A percentile compares a stretch with the other conserved stretches of the same genome.
phyloP scores from a whole-genome alignment of 352 stramenopile species.

The Phytopythium helicoides region DNA sequence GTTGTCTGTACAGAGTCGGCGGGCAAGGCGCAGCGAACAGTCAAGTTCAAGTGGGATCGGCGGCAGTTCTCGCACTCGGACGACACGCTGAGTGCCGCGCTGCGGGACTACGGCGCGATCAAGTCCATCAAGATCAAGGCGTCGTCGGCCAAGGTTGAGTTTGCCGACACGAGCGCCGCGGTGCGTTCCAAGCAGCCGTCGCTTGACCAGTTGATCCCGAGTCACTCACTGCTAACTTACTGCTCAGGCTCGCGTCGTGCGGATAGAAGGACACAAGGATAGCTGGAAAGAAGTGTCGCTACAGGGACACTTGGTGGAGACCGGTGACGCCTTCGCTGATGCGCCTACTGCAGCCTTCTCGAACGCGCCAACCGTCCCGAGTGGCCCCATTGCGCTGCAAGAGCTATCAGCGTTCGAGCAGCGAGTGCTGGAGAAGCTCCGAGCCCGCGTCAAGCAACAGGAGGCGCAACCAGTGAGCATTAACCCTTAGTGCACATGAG shows the following conservation, averaged over 20 bases:
- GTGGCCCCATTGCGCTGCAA: conserved; percentile 43
- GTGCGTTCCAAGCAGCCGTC: conserved; percentile 12
- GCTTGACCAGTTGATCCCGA: neutral
- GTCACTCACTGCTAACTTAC: neutral
- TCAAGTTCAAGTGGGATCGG: conserved; percentile 80
- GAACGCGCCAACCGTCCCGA: conserved; percentile 26
- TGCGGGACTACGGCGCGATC: conserved; percentile 67
- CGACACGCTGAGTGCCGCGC: conserved; percentile 54
- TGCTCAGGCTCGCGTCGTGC: conserved; percentile 46
- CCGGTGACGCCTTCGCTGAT: conserved; percentile 30
- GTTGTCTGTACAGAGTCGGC: conserved; percentile 6
- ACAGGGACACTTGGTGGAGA: conserved; percentile 70
- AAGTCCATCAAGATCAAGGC: conserved; percentile 69
- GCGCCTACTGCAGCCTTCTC: conserved; percentile 3
- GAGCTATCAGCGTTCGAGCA: conserved; percentile 59
- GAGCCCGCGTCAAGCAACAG: conserved; percentile 34
- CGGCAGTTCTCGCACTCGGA: conserved; percentile 70
- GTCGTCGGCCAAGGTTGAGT: conserved; percentile 65
- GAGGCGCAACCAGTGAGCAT: conserved; percentile 18
- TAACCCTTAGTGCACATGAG: too few species aligned
- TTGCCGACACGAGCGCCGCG: conserved; percentile 40
- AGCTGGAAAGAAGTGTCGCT: conserved; percentile 73
- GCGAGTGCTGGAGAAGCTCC: conserved; percentile 47
- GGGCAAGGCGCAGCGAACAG: conserved; percentile 63
- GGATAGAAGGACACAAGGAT: conserved; percentile 65